These are phyloP conservation scores for Cladophialophora bantiana DNA, from an alignment of 2,329 filamentous ascomycete genomes.

Conservation along the genomic window DNA sequence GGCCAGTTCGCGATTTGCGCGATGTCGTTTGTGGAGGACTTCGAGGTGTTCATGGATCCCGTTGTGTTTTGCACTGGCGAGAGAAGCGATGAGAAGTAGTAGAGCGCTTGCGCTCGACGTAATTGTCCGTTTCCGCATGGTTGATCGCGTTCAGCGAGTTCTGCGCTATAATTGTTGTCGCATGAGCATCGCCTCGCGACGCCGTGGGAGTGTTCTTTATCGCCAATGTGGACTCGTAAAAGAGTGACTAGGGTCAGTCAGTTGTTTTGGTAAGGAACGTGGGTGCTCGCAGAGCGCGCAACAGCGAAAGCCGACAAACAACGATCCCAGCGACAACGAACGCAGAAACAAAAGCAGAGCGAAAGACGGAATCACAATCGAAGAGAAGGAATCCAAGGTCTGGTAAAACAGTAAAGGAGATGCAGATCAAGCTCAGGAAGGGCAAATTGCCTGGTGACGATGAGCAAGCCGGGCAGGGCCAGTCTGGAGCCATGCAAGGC, in stretches of 20 bases:
- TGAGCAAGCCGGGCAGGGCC: constrained; percentile 17
- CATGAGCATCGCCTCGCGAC: constrained; percentile 30
- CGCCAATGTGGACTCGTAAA: constrained; percentile 29
- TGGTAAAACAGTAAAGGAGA: constrained; percentile 26
- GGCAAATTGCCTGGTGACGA: constrained; percentile 36
- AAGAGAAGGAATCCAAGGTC: constrained; percentile 12
- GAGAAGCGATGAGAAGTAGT: constrained; percentile 48
- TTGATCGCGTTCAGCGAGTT: constrained; percentile 31
- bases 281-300: constrained; percentile 37
- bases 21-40: constrained; percentile 46
- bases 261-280: constrained; percentile 37
- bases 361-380: constrained; percentile 8
- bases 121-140: constrained; percentile 39
- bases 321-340: constrained; percentile 32
- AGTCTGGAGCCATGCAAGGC: constrained; percentile 37
- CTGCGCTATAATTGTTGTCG: constrained; percentile 19
- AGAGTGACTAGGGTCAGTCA: constrained; percentile 40
- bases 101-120: constrained; percentile 46
- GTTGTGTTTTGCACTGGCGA: constrained; percentile 40
- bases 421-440: constrained; percentile 26
- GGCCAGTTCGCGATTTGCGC: constrained; percentile 41
- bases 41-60: constrained; percentile 45
- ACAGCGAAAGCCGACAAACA: constrained; percentile 33
- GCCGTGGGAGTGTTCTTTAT: constrained; percentile 1
- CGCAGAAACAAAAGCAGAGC: constrained; percentile 12